Conservation (phyloP, 2,329 filamentous ascomycete genomes). For the Capronia americana region DNA sequence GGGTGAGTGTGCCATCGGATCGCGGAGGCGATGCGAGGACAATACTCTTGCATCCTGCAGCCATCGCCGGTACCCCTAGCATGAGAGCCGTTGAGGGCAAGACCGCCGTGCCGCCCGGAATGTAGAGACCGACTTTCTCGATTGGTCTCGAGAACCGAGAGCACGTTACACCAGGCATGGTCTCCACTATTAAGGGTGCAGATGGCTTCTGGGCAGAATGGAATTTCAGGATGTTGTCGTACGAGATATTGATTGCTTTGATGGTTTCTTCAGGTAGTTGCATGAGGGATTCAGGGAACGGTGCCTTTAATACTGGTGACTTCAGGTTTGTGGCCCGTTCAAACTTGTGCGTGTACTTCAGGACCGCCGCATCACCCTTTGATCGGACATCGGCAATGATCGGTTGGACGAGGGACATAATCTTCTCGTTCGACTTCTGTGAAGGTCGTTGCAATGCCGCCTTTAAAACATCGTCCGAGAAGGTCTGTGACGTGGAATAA, state of each 20-base stretch:
- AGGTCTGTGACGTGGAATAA: conserved; percentile 64
- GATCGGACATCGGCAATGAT: conserved; percentile 88
- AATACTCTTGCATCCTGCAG: conserved; percentile 94
- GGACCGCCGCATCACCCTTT: conserved; percentile 83
- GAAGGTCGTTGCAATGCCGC: conserved; percentile 85
- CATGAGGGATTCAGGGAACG: conserved; percentile 87
- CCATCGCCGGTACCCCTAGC: conserved; percentile 97
- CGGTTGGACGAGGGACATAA: conserved; percentile 86
- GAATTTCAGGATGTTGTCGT: conserved; percentile 92
- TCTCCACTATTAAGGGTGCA: conserved; percentile 84
- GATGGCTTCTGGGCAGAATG: conserved; percentile 89
- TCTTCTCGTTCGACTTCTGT: conserved; percentile 91
- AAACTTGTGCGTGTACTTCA: conserved; percentile 97
- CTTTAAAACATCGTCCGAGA: conserved; percentile 63
- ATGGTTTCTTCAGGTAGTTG: conserved; percentile 81
- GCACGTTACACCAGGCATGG: conserved; percentile 96
- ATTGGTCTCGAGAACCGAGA: conserved; percentile 92
- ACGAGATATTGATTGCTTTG: conserved; percentile 90
- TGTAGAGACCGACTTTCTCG: conserved; percentile 93
- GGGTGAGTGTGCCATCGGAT: conserved; percentile 85
- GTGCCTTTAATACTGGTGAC: conserved; percentile 86
- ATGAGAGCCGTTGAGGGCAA: conserved; percentile 95
- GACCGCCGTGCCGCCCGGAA: conserved; percentile 96
- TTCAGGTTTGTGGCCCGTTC: conserved; percentile 92
- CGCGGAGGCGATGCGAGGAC: conserved; percentile 91